Evolutionary conservation across 176 grass and related monocot species (phyloP), one percentile per base, ranked within the genome.

Genomic region (Echinochloa phyllopogon): DNA sequence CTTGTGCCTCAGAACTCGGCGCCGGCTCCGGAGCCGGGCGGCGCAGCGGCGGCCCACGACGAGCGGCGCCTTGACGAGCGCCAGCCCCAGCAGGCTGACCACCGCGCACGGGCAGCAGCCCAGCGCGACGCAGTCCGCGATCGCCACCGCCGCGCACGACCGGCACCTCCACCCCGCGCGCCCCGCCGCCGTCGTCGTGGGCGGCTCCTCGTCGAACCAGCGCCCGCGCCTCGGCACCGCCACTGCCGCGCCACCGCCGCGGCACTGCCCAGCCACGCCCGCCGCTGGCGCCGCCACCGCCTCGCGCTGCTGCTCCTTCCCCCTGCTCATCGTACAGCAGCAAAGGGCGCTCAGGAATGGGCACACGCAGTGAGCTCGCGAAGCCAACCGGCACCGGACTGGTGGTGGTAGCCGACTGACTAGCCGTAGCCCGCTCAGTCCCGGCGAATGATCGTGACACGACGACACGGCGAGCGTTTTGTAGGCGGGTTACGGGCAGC

Each of bases 21-120:
- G 48, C 10, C 84, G 57, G 50, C 73, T 65, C 43, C 77, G 48
- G 63, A 86, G 69, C 6, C 40, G 64, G 4, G 72, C 68, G 57
- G 89, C 7, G 70, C 86, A 51, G 61, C 89, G 82, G 42, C 85
- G 72, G 68, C 36, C 81, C 42, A 88, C 76, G 53, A 52, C 88
- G 78, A 90, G 78, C 14, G 94, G 89, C 16, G 87, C 87, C 91
- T 72, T 92, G 82, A 94, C 87, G 63, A 97, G 75, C 36, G 82
- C 87, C 15, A 94, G 57, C 16, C 72, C 77, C 59, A 91, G 84
- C 69, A 89, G 17, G 69, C 84, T 81, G 44, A 96, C 74, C 3
- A 97, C 21, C 15, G 91, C 89, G 82, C 91, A 97, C 0, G 94
- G 94, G 82, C 92, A 97, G 77, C 94, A 97, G 0, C 92, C 92